Evolutionary conservation across 2,329 filamentous ascomycete species (phyloP), one percentile per base, ranked within the genome.

Genomic region (Fusarium bulbicola): DNA sequence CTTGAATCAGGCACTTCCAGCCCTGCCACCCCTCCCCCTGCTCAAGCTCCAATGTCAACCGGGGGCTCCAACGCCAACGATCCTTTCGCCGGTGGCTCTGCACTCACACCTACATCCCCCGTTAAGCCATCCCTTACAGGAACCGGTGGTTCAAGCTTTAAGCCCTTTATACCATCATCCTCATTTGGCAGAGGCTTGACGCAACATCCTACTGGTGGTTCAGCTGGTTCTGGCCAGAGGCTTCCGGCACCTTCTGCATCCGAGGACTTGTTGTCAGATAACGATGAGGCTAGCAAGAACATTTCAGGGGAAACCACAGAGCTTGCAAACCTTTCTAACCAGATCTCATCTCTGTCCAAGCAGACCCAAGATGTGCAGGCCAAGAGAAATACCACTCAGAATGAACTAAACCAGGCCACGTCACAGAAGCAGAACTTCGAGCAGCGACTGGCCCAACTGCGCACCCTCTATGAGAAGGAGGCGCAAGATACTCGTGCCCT

Each of bases 391-490:
- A 89, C 90, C 5, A 92, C 93, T 0, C 95, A 98, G 81, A 92
- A 92, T 73, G 94, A 97, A 66, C 84, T 98, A 58, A 93, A 89
- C 69, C 93, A 95, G 78, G 92, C 93, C 37, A 93, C 88, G 58
- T 90, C 92, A 18, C 95, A 98, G 81, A 98, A 98, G 85, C 92
- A 93, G 77, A 95, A 97, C 79, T 95, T 99, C 74, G 96, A 99
- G 84, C 87, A 93, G 74, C 92, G 96, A 28, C 86, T 99, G 34
- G 90, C 93, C 9, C 95, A 98, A 79, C 92, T 98, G 65, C 91
- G 96, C 70, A 85, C 91, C 12, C 89, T 97, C 74, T 99, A 98
- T 79, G 95, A 99, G 81, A 94, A 97, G 79, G 96, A 99, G 83
- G 94, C 94, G 7, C 92, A 94, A 75, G 92, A 94, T 73, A 94